Percentiles rank a stretch among this genome's conserved stretches.
These are phyloP conservation scores for Fusarium humuli DNA, from an alignment of 2,329 filamentous ascomycete species.

Conservation along the genomic window DNA sequence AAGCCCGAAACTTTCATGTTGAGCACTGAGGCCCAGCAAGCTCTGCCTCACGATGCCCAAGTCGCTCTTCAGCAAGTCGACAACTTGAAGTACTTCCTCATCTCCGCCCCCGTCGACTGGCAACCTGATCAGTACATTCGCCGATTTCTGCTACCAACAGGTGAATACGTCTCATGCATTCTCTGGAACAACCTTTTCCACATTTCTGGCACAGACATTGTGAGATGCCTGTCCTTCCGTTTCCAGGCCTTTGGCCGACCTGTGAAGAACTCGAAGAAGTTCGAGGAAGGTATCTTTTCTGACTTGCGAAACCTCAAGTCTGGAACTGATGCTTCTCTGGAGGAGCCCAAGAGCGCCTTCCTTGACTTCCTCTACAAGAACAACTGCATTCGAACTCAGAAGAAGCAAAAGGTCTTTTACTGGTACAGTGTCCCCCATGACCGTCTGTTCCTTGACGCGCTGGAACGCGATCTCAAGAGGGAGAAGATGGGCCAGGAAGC, in stretches of 20 bases:
- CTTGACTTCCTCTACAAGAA: conserved; percentile 99
- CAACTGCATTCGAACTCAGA: conserved; percentile 99
- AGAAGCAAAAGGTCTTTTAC: conserved; percentile 99
- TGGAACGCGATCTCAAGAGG: conserved; percentile 96
- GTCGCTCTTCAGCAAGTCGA: conserved; percentile 98
- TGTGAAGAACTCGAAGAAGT: conserved; percentile 99
- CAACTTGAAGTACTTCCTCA: conserved; percentile 99
- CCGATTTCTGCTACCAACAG: conserved; percentile 92
- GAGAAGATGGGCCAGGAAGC: conserved; percentile 99
- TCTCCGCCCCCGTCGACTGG: conserved; percentile 98
- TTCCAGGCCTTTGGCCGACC: conserved; percentile 99
- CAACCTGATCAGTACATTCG: conserved; percentile 96
- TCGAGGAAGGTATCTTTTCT: conserved; percentile 99
- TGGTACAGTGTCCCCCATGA: conserved; percentile 99
- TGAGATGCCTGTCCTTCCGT: conserved; percentile 95
- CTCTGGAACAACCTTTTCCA: conserved; percentile 99
- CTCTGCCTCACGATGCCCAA: conserved; percentile 94
- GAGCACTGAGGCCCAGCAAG: conserved; percentile 96
- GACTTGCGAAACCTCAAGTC: conserved; percentile 98
- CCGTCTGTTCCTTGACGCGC: conserved; percentile 93
- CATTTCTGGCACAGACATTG: conserved; percentile 98
- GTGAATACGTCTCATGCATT: conserved; percentile 98
- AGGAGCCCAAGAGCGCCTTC: conserved; percentile 98
- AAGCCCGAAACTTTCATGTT: conserved; percentile 99
- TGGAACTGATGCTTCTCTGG: conserved; percentile 95